Base-by-base conservation (phyloP, 306 rosid species). In the Mimosa pudica region DNA sequence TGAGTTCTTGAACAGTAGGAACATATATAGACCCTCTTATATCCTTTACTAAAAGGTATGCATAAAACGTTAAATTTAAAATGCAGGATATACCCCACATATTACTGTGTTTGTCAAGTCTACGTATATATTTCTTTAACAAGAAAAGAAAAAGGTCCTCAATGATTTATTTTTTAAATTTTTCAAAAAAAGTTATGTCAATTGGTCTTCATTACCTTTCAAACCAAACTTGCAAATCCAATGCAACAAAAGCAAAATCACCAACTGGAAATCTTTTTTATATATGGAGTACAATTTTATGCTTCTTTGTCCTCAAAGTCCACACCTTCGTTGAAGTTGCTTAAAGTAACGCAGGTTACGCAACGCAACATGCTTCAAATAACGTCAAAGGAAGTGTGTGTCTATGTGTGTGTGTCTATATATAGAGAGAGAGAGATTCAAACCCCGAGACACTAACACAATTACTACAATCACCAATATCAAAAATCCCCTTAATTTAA, bases 141-240 rank as follows among this genome's bases (percentile, higher is more conserved):
- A 65, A 79, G 84, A 85, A 80, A 79, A 85, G 68, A 64, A 70
- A 82, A 74, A 66, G 83, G 83, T 55, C 83, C 85, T 85, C 61
- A 76, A 42, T 82, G 48, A 81, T 63, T 74, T 58, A 78, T 78
- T 58, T 82, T 78, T 75, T 60, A 54, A 75, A 62, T 82, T 51
- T 4, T 85, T 81, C 16, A 9, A 20, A 24, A 60, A 58, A 61
- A 12, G 33, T 0, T 62, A 20, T 60, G 16, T 4, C n/a, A 62
- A 32, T 24, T 32, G 11, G 8, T 10, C n/a, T 62, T 62, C 42
- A 11, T 33, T 4, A 0, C 16, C 16, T 1, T 32, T 62, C 8
- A 62, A 66, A 38, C 7, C 8, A 44, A 14, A 20, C 54, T n/a
- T 5, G 32, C 2, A n/a, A 70, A 47, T 11, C 41, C 36, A 24